phyloP scores from a whole-genome alignment of 1,139 yeast genomes.

The Sugiyamaella paludigena region DNA sequence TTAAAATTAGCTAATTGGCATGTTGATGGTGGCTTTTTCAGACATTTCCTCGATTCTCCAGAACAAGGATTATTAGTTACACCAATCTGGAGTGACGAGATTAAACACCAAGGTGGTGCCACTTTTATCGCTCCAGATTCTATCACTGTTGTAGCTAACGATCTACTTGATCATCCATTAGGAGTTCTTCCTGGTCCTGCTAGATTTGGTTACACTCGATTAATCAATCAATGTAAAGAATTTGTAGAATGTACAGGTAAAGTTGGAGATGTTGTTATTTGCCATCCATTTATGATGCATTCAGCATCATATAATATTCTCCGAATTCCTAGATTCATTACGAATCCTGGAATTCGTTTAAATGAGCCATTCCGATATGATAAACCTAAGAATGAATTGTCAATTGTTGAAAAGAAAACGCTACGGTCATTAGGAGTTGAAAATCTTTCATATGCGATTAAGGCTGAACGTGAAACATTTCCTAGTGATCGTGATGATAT shows the following conservation, averaged over 20 bases:
- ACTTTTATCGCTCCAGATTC: conserved; percentile 17
- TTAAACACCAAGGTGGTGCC: conserved; percentile 14
- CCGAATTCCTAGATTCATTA: conserved; percentile 15
- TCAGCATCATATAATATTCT: conserved; percentile 16
- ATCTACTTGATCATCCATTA: conserved; percentile 11
- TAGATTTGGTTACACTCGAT: neutral
- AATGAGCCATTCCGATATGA: conserved; percentile 13
- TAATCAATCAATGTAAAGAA: conserved; percentile 12
- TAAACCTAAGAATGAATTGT: conserved; percentile 8
- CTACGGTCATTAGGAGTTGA: conserved; percentile 10
- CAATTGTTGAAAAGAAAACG: conserved; percentile 13
- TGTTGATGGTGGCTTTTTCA: conserved; percentile 15
- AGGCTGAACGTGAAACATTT: neutral
- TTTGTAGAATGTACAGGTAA: conserved; percentile 15
- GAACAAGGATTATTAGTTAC: conserved; percentile 16
- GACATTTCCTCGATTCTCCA: conserved; percentile 16
- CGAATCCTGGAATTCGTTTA: conserved; percentile 13
- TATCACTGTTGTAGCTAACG: conserved; percentile 12
- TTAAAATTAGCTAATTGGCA: conserved; percentile 15
- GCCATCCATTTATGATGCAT: conserved; percentile 17
- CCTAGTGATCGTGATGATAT: too few relatives aligned
- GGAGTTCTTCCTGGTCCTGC: conserved; percentile 10
- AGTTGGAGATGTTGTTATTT: conserved; percentile 14
- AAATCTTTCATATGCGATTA: neutral
- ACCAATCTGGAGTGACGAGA: conserved; percentile 15